Percentiles rank a stretch among this genome's conserved stretches.
phyloP scores from a whole-genome alignment of 305 asterid species.

The Fraxinus sp. region DNA sequence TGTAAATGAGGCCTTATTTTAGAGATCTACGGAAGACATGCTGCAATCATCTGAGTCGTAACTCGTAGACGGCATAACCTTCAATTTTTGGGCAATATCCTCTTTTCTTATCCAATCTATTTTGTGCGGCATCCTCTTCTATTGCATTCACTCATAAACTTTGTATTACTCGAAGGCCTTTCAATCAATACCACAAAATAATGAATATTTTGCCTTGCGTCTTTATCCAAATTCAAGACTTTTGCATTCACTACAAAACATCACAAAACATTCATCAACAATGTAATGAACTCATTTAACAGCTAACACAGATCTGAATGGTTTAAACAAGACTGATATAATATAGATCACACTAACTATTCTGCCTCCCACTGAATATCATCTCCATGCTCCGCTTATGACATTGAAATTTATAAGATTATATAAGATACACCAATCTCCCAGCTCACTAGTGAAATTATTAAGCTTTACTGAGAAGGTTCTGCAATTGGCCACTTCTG shows the following conservation, averaged over 20 bases:
- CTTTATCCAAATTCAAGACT: not conserved
- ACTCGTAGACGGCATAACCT: not conserved
- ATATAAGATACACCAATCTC: slow-evolving; percentile 11
- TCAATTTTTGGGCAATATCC: not conserved
- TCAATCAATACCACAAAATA: not conserved
- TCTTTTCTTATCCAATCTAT: not conserved
- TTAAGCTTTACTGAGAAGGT: slow-evolving; percentile 66
- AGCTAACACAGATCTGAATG: slow-evolving; percentile 10
- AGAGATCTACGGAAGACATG: not conserved
- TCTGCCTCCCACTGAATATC: not conserved
- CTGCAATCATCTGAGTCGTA: not conserved
- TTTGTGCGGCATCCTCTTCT: not conserved
- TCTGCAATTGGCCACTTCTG: slow-evolving; percentile 58
- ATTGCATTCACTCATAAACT: not conserved
- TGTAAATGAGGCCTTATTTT: not conserved
- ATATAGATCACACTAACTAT: not conserved
- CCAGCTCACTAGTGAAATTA: slow-evolving; percentile 13
- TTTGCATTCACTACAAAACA: slow-evolving; percentile 7
- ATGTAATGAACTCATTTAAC: not conserved
- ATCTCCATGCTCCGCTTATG: slow-evolving; percentile 9
- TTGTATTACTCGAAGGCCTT: not conserved
- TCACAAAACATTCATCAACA: not conserved
- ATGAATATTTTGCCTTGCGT: not conserved
- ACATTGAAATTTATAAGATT: not conserved
- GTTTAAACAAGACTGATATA: not conserved